phyloP scores from a whole-genome alignment of 2,329 filamentous ascomycete species.

The Elsinoe fawcettii region DNA sequence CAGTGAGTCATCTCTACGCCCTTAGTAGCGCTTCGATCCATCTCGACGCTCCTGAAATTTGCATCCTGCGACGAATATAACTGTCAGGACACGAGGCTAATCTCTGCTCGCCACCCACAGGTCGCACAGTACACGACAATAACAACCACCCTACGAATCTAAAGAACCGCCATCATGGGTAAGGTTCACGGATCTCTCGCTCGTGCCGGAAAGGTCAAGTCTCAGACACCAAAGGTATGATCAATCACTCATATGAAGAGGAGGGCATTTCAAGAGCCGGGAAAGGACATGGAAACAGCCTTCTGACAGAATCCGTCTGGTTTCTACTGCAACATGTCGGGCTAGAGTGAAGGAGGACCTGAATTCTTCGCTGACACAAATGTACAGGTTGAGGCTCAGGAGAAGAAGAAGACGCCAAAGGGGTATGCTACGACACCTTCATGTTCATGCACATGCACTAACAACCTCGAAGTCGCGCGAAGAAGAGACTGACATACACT shows the following conservation, averaged over 20 bases:
- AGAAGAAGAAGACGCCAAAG: slow-evolving; percentile 97
- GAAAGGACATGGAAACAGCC: too few relatives aligned
- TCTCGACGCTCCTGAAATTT: slow-evolving; percentile 3
- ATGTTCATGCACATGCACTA: not conserved
- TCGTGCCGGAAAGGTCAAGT: slow-evolving; percentile 98
- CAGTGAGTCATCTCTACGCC: slow-evolving; percentile 11
- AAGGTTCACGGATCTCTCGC: slow-evolving; percentile 92
- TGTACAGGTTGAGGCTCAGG: slow-evolving; percentile 63
- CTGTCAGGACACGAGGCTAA: slow-evolving; percentile 4
- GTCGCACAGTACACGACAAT: slow-evolving; percentile 13
- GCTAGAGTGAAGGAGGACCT: too few relatives aligned
- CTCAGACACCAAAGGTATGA: slow-evolving; percentile 83
- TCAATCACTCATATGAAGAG: slow-evolving; percentile 17
- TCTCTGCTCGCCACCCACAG: slow-evolving; percentile 15
- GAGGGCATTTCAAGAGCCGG: not conserved
- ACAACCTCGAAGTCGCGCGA: slow-evolving; percentile 53
- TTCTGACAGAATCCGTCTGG: too few relatives aligned
- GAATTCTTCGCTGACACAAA: slow-evolving; percentile 26
- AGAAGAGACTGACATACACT: slow-evolving; percentile 95
- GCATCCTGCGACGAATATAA: not conserved
- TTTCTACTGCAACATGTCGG: too few relatives aligned
- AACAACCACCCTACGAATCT: not conserved
- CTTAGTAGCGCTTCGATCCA: not conserved
- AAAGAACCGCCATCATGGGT: slow-evolving; percentile 61
- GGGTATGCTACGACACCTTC: slow-evolving; percentile 37